A percentile compares a stretch with the other conserved stretches of the same genome.
phyloP scores from a whole-genome alignment of 352 stramenopile species.

The Globisporangium ultimum region DNA sequence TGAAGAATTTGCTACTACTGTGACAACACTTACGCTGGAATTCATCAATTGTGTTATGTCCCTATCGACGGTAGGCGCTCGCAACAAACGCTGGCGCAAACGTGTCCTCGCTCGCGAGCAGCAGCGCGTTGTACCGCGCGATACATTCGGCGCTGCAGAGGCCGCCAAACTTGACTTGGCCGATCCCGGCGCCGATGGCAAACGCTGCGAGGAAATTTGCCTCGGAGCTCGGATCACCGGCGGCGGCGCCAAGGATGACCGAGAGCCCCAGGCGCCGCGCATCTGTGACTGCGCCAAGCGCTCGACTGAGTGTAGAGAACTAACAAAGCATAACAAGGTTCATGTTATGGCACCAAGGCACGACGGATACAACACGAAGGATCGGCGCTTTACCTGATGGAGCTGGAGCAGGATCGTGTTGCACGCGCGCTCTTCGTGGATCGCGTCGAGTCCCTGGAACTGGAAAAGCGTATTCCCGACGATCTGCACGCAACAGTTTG shows the following conservation, averaged over 20 bases:
- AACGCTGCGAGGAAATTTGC: conserved; percentile 43
- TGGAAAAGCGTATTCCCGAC: conserved; percentile 36
- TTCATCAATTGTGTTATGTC: not conserved
- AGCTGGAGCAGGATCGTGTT: conserved; percentile 60
- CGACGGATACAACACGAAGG: no score
- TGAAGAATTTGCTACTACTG: no score
- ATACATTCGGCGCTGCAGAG: conserved; percentile 36
- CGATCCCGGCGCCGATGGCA: conserved; percentile 44
- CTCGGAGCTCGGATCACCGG: conserved; percentile 23
- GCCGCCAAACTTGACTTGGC: conserved; percentile 74
- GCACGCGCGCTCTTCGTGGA: conserved; percentile 53
- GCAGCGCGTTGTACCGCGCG: conserved; percentile 57
- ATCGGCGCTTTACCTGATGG: conserved; percentile 4
- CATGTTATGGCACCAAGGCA: no score
- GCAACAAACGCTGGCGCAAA: conserved; percentile 49
- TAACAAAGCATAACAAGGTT: conserved; percentile 2
- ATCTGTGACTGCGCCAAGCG: conserved; percentile 38
- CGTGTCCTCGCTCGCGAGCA: conserved; percentile 34
- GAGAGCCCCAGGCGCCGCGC: conserved; percentile 48
- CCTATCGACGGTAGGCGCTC: conserved; percentile 20
- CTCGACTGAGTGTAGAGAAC: conserved; percentile 46
- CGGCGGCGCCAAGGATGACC: conserved; percentile 44
- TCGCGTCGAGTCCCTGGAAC: conserved; percentile 28
- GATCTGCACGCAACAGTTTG: conserved; percentile 46
- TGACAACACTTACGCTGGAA: no score